Evolutionary conservation across 2,329 filamentous ascomycete genomes (phyloP).

Genomic region (Fusarium siculi): DNA sequence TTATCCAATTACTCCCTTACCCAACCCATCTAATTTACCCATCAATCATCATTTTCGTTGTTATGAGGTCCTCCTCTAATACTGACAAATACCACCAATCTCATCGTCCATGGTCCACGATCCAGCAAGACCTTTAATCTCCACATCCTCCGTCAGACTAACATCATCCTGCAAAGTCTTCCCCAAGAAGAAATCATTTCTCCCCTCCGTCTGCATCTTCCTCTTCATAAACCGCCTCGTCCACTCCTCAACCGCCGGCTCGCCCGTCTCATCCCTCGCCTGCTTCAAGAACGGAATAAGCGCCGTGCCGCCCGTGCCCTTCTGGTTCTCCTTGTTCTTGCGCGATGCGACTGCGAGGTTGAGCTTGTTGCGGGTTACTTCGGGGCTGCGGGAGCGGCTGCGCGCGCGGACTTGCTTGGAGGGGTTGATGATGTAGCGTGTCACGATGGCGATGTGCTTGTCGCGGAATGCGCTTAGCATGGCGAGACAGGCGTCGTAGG

Average conservation of each 20-base stretch:
- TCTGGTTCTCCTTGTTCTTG: constrained; percentile 69
- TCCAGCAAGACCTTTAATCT: constrained; percentile 77
- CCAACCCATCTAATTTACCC: neutral
- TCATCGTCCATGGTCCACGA: constrained; percentile 90
- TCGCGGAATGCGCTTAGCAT: constrained; percentile 79
- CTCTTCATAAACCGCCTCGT: constrained; percentile 67
- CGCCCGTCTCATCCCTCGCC: constrained; percentile 93
- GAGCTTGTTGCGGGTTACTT: constrained; percentile 58
- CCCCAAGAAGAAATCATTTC: constrained; percentile 67
- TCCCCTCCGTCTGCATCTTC: constrained; percentile 59
- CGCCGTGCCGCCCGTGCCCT: constrained; percentile 92
- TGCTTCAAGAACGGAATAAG: constrained; percentile 97
- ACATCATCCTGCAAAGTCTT: constrained; percentile 59
- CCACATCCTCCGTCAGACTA: constrained; percentile 55
- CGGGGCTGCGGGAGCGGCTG: constrained; percentile 68
- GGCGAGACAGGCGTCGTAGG: constrained; percentile 89
- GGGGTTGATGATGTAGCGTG: constrained; percentile 92
- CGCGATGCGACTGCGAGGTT: constrained; percentile 73
- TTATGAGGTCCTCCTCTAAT: constrained; percentile 48
- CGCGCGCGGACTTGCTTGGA: constrained; percentile 78
- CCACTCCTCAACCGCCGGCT: constrained; percentile 82
- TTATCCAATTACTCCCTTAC: neutral
- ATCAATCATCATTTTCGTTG: neutral
- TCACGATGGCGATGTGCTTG: constrained; percentile 96
- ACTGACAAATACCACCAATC: constrained; percentile 71